Evolutionary conservation across 2,329 filamentous ascomycete genomes (phyloP), one percentile per base, ranked within the genome.

Genomic region (Neonectria hederae): DNA sequence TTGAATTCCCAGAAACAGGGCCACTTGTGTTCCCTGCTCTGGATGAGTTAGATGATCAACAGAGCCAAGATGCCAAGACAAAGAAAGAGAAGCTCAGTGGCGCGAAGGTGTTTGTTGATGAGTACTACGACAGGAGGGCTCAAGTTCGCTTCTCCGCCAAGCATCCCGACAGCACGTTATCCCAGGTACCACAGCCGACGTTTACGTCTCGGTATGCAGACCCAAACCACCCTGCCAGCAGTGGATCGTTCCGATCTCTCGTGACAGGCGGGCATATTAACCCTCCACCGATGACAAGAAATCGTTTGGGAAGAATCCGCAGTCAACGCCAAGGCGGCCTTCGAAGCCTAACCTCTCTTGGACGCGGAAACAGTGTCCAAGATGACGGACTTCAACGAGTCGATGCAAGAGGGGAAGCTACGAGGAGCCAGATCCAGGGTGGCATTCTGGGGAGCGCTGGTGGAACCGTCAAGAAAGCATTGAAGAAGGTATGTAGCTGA

Each of bases 191-290:
- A 11, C 35, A 55, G n/a, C 45, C 56, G 21, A 56, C 19, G 1
- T 67, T 65, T 21, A 58, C 62, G 19, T 65, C 62, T 21, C 53
- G 61, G 8, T 67, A 67, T n/a, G 62, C 62, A 24, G 62, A 69
- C 28, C 64, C 58, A 22, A 65, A 59, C 22, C 66, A 65, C n/a
- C 65, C 64, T 22, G 66, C 62, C 4, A 55, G 59, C 9, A 63
- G 66, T 22, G 66, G 66, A 11, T 67, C 65, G 24, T 68, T 65
- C 48, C 46, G 66, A 21, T 70, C 65, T 2, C 54, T 70, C 2
- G 42, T 70, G 4, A 69, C 68, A 11, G 68, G 68, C 26, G 66
- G 59, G 3, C 19, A 51, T 13, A 54, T 70, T 3, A 65, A 63
- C 10, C 66, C 68, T 35, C 60, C 65, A 6, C 21, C 65, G 1